A percentile compares a stretch with the other conserved stretches of the same genome.
These are phyloP conservation scores for Rhodotorula sp. DNA, from an alignment of 1,284 basidiomycete species.

Conservation along the genomic window DNA sequence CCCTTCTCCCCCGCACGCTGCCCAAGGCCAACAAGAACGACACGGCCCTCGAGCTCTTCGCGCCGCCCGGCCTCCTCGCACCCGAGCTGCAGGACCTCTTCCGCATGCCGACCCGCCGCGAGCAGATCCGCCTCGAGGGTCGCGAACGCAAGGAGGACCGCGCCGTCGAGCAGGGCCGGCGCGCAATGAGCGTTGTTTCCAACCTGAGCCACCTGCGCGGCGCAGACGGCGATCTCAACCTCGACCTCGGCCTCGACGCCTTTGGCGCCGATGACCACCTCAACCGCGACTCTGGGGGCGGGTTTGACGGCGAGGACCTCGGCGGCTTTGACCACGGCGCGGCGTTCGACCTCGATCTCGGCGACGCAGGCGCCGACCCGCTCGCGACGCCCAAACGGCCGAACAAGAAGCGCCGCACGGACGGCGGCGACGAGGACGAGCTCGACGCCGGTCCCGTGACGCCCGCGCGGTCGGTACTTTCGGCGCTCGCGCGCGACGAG, in stretches of 20 bases:
- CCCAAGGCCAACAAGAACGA: slow-evolving; percentile 22
- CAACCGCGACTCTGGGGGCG: slow-evolving; percentile 31
- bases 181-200: slow-evolving; percentile 28
- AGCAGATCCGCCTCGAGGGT: slow-evolving; percentile 30
- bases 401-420: slow-evolving; percentile 25
- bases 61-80: slow-evolving; percentile 31
- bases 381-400: slow-evolving; percentile 14
- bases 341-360: slow-evolving; percentile 30
- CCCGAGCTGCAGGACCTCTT: slow-evolving; percentile 32
- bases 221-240: not conserved
- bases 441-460: slow-evolving; percentile 9
- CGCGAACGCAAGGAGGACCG: slow-evolving; percentile 15
- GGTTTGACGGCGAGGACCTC: slow-evolving; percentile 18
- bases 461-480: slow-evolving; percentile 14
- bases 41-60: slow-evolving; percentile 17
- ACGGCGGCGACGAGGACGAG: slow-evolving; percentile 9
- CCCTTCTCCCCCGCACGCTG: slow-evolving; percentile 19
- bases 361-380: slow-evolving; percentile 14
- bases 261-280: slow-evolving; percentile 21
- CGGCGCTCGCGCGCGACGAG: slow-evolving; percentile 15
- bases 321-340: slow-evolving; percentile 18
- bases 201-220: slow-evolving; percentile 14
- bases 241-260: slow-evolving; percentile 12
- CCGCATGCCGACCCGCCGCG: slow-evolving; percentile 36
- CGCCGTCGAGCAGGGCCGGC: slow-evolving; percentile 27